Evolutionary conservation across 2,329 filamentous ascomycete species (phyloP), one percentile per base, ranked within the genome.

Genomic region (Pseudocercospora fuligena): DNA sequence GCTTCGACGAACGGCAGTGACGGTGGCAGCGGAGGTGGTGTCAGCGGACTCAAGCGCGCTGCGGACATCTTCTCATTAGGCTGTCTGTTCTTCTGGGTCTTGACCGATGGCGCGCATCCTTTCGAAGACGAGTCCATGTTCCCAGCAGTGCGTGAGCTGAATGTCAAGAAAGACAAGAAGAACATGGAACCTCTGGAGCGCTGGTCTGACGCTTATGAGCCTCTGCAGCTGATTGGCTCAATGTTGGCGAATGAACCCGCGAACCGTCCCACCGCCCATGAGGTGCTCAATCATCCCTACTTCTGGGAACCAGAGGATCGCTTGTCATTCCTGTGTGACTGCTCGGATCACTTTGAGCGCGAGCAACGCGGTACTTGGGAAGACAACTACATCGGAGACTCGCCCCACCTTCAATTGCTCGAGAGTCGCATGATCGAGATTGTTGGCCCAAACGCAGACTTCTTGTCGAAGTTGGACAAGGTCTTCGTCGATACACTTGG

Each of bases 61-160:
- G 97, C 98, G 68, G 95, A 99, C 77, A 97, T 99, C 27, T 99
- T 99, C 82, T 97, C 94, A 0, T 86, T 99, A 40, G 95, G 95
- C 1, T 90, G 97, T 61, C 93, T 99, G n/a, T 99, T 97, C 83
- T 98, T 94, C 82, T 99, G 97, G 78, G 94, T 98, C n/a, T 85
- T 99, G 66, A 97, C 94, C 1, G 92, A 93, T 69, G 95, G 95
- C 16, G 88, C 87, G 1, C 95, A 99, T 78, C 95, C 95, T 0
- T 99, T 96, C 74, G 94, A 97, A 77, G 94, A 93, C 69, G 94
- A 95, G 64, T 93, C 95, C 76, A 89, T 93, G 59, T 98, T 95
- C 83, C 96, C 97, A 88, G 89, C 82, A 63, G 80, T 85, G 40
- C 82, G 95, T 61, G 95, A 99, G 80, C 92, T 96, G 74, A 98